Conservation (phyloP, 2,329 filamentous ascomycete genomes). For the Cephalotrichum gorgonifer region DNA sequence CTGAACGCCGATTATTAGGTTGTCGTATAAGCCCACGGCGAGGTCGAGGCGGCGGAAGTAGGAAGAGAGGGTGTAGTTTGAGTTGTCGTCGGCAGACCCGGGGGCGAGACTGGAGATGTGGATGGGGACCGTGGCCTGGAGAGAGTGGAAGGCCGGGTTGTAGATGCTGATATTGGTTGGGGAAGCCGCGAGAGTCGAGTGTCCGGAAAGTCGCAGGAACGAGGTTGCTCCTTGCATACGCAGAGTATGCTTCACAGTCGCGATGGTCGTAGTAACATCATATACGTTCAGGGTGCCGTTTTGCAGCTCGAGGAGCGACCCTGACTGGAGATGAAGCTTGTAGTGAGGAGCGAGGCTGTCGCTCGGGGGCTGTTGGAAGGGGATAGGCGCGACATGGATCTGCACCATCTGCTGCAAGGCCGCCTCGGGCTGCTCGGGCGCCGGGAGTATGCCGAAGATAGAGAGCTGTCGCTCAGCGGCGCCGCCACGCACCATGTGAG, state of each 20-base stretch:
- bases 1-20: conserved; percentile 58
- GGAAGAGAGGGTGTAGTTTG: conserved; percentile 35
- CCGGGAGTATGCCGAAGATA: conserved; percentile 18
- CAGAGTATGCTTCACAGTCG: conserved; percentile 47
- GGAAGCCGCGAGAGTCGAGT: conserved; percentile 54
- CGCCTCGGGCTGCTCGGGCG: conserved; percentile 10
- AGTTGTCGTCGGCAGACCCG: conserved; percentile 17
- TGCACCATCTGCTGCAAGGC: conserved; percentile 24
- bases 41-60: conserved; percentile 59
- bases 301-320: conserved; percentile 50
- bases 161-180: conserved; percentile 47
- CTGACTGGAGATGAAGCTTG: conserved; percentile 52
- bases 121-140: conserved; percentile 39
- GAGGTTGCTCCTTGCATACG: conserved; percentile 42
- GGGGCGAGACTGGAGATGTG: conserved; percentile 27
- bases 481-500: conserved; percentile 10
- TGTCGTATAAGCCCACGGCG: conserved; percentile 53
- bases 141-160: conserved; percentile 57
- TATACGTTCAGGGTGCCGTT: conserved; percentile 47
- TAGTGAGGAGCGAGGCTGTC: conserved; percentile 21
- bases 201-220: conserved; percentile 56
- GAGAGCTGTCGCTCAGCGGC: conserved; percentile 18
- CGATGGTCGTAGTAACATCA: conserved; percentile 52
- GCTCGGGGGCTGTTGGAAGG: conserved; percentile 11
- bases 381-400: conserved; percentile 27